These are phyloP conservation scores for Pseudogymnoascus sp. DNA, from an alignment of 2,329 filamentous ascomycete species.

Conservation along the genomic window DNA sequence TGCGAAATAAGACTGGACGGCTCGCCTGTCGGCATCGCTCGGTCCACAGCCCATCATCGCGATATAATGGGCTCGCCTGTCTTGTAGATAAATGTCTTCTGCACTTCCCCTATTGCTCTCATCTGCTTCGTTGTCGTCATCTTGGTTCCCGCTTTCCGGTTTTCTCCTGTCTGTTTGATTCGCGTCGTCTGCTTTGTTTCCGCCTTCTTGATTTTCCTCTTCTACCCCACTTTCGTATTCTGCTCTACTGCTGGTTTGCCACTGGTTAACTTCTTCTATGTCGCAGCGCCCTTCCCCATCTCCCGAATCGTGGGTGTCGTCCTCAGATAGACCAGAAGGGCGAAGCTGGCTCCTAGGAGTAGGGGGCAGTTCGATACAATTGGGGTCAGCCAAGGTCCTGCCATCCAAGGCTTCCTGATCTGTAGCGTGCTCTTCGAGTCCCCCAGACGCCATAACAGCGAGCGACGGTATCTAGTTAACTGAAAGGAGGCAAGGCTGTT, in stretches of 20 bases:
- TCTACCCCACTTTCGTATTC: background rate
- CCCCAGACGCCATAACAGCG: background rate
- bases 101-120: background rate
- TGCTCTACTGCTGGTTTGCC: background rate
- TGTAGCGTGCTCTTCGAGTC: background rate
- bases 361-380: background rate
- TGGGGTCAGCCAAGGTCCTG: background rate
- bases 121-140: background rate
- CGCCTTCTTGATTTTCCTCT: background rate
- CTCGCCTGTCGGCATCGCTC: too few species aligned
- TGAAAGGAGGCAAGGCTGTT: background rate
- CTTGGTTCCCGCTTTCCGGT: background rate
- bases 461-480: background rate
- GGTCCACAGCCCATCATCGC: background rate
- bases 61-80: background rate
- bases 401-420: background rate
- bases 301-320: background rate
- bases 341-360: background rate
- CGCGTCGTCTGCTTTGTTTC: background rate
- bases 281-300: too few species aligned
- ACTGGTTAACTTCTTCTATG: background rate
- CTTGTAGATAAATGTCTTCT: background rate
- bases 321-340: background rate
- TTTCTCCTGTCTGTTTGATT: background rate
- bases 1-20: background rate